These are phyloP conservation scores for Serpula lacrymans DNA, from an alignment of 768 basidiomycete genomes.

Conservation along the genomic window DNA sequence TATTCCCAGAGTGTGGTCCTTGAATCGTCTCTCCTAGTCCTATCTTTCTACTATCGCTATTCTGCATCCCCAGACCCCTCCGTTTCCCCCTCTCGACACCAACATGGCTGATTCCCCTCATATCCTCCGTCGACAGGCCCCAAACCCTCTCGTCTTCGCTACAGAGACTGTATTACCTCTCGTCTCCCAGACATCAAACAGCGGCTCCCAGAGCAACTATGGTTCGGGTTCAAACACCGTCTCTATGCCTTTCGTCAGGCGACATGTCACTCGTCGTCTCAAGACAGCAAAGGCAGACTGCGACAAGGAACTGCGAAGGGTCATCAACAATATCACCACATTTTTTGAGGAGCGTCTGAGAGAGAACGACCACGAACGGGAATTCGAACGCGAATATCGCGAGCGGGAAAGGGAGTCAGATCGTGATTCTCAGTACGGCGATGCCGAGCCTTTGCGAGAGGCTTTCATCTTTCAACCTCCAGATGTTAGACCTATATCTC, in stretches of 20 bases:
- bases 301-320: conserved; percentile 92
- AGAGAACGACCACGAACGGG: conserved; percentile 64
- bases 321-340: conserved; percentile 89
- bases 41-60: conserved; percentile 2
- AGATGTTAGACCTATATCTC: conserved; percentile 54
- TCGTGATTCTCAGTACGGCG: conserved; percentile 56
- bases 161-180: conserved; percentile 60
- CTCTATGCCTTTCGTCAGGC: conserved; percentile 88
- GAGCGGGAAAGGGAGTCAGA: conserved; percentile 45
- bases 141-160: conserved; percentile 79
- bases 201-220: conserved; percentile 29
- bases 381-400: conserved; percentile 57
- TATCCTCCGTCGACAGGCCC: conserved; percentile 48
- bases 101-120: conserved; percentile 49
- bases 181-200: conserved; percentile 38
- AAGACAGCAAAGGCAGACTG: conserved; percentile 94
- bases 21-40: conserved; percentile 11
- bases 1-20: conserved; percentile 3
- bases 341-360: conserved; percentile 92
- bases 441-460: conserved; percentile 57
- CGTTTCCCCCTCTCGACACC: conserved; percentile 3
- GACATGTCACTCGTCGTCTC: conserved; percentile 91
- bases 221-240: conserved; percentile 69
- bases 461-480: conserved; percentile 55
- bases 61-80: neutral